Evolutionary conservation across 306 rosid species (phyloP), one percentile per base, ranked within the genome.

Genomic region (Gastrolobium bilobum): DNA sequence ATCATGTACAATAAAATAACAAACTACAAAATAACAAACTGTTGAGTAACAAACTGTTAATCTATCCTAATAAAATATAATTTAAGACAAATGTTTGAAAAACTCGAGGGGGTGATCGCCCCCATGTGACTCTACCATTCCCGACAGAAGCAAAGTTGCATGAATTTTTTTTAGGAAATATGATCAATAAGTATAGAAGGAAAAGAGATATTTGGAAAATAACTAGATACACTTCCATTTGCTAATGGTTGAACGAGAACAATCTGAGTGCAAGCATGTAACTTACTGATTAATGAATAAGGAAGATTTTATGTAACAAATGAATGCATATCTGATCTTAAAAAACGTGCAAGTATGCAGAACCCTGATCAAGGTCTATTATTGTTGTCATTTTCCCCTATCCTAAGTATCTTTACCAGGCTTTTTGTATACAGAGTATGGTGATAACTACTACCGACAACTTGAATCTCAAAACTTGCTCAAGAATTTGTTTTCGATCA

Each of bases 321-420:
- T 50, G 76, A 47, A 31, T 67, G 66, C 56, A 75, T 75, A 68
- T 58, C 51, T 38, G 66, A 1, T 66, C 20, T 38, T 44, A 10
- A 68, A 75, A 33, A 51, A 51, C 3, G 10, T 71, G 61, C 50
- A 74, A 40, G 44, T 69, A 78, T 39, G 63, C 29, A 78, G 66
- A 72, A 66, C 37, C 31, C 26, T n/a, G 14, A 72, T 37, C 8
- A 48, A 39, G 40, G 70, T 35, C 38, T 42, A 42, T 40, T 43
- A 11, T 54, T 35, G 33, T 35, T 29, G 35, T 68, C 26, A 43
- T 9, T 54, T 79, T 39, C 35, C 37, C 50, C 42, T 60, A 56
- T 15, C 43, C 26, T 11, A 10, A 3, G 53, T 44, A 69, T 47
- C 31, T 15, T 37, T 54, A 40, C 50, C 52, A 4, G 3, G n/a